Percentiles rank a stretch among this genome's conserved stretches.
Evolutionary conservation across 352 stramenopile genomes (phyloP).

Genomic region (Phytophthora palmivora): DNA sequence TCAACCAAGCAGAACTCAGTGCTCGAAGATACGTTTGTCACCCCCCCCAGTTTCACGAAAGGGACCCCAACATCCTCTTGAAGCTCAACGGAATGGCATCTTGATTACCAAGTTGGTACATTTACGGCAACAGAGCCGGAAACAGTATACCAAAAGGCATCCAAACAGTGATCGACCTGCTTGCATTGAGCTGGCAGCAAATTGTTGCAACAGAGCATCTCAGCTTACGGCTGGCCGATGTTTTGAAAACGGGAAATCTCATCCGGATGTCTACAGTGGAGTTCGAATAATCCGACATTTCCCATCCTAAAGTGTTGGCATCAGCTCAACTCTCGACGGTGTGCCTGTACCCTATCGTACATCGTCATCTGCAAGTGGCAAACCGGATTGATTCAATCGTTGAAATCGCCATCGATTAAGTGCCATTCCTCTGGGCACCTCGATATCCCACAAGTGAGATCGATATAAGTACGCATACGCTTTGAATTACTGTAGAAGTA

Average conservation of each 20-base stretch:
- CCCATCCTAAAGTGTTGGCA: constrained; percentile 20
- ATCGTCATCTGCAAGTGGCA: too few relatives aligned
- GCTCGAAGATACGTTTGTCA: background rate
- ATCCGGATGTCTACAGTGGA: constrained; percentile 13
- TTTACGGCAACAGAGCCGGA: constrained; percentile 12
- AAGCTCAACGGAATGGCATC: constrained; percentile 9
- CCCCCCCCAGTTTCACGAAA: background rate
- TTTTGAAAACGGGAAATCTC: constrained; percentile 20
- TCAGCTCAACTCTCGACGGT: constrained; percentile 6
- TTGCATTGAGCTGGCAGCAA: background rate
- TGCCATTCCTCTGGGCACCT: constrained; percentile 7
- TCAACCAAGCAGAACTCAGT: constrained; percentile 6
- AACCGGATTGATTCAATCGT: too few relatives aligned
- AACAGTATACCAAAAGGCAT: background rate
- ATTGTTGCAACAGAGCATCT: constrained; percentile 19
- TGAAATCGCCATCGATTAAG: constrained; percentile 23
- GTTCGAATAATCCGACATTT: constrained; percentile 1
- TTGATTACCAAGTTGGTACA: background rate
- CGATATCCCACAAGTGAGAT: background rate
- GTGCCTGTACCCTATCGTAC: background rate
- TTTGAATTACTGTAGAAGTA: too few relatives aligned
- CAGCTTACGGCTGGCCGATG: constrained; percentile 8
- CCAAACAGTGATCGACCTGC: constrained; percentile 3
- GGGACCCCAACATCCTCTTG: constrained; percentile 13
- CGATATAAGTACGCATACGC: too few relatives aligned